Base-by-base conservation (phyloP, 371 early-diverging fungal genomes). In the Mortierella sp. region DNA sequence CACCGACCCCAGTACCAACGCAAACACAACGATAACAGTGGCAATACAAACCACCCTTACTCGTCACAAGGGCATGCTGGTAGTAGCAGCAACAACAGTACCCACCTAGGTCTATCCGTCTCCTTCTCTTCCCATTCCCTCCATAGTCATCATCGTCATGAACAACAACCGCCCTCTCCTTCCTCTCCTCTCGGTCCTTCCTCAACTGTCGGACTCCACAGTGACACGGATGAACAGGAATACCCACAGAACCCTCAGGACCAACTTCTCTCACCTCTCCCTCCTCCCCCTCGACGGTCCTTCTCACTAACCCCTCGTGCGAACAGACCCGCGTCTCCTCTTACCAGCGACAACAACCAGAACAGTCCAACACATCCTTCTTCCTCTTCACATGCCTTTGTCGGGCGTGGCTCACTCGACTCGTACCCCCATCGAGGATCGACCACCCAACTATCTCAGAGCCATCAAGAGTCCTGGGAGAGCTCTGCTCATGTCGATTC, bases 171-270 rank as follows among this genome's bases (percentile, higher is more conserved):
- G 10, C 38, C 58, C 2, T 32, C 76, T 11, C 29, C 76, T 16
- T 54, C 70, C 10, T 16, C 76, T 21, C 51, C 76, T 14, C 76
- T 71, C 51, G 38, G 14, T 11, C 44, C 74, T 29, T 74, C 70
- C 35, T 55, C 78, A 2, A 35, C 68, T 18, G 71, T 41, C n/a
- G 38, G 38, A 21, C 3, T 35, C 18, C n/a, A 27, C 51, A 71
- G 56, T 35, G 71, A 71, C 65, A 43, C 35, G 3, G 76, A 51
- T 18, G 83, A 79, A 38, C 54, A 63, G 12, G 83, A 83, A 35
- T 83, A 83, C 27, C 83, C 83, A 2, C 83, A 83, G 43, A 83
- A 83, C 48, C 83, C 83, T 0, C 79, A 83, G 65, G 77, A 79
- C 72, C 12, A 44, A 14, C 46, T 29, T 54, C 48, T 72, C 70